Percentiles rank a stretch among this genome's conserved stretches.
Evolutionary conservation across 148 eudicot species (phyloP).

Genomic region (Rhododendron henanense): DNA sequence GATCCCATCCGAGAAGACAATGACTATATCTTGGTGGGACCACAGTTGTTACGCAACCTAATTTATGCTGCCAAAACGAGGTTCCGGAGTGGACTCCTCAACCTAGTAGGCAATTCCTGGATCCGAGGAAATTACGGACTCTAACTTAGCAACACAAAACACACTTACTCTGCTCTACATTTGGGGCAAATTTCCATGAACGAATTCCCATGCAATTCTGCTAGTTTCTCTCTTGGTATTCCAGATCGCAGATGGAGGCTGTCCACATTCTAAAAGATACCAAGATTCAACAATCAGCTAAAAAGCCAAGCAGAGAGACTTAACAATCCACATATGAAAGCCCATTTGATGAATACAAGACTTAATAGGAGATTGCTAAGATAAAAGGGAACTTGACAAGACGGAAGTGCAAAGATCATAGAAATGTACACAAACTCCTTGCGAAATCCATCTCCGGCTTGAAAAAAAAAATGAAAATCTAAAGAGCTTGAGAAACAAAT

Average conservation of each 20-base stretch:
- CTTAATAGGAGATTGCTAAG: background rate
- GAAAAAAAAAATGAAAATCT: background rate
- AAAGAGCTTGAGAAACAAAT: background rate
- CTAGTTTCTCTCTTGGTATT: constrained; percentile 65
- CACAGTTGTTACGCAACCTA: background rate
- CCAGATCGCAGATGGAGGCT: constrained; percentile 94
- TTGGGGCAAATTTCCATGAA: constrained; percentile 73
- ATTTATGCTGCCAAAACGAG: background rate
- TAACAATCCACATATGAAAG: background rate
- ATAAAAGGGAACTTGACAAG: background rate
- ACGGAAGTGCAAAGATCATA: background rate
- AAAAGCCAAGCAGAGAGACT: constrained; percentile 1
- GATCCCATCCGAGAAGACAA: background rate
- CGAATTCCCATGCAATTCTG: constrained; percentile 88
- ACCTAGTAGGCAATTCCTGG: background rate
- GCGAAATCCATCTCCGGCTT: background rate
- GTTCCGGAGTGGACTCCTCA: background rate
- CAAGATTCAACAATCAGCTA: constrained; percentile 6
- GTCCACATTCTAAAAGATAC: constrained; percentile 62
- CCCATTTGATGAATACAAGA: background rate
- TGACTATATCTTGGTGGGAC: background rate
- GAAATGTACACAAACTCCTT: background rate
- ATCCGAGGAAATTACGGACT: background rate
- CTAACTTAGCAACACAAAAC: background rate
- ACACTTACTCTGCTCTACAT: constrained; percentile 73